Evolutionary conservation across 2,329 filamentous ascomycete species (phyloP), one percentile per base, ranked within the genome.

Genomic region (Fusarium kyushuense): DNA sequence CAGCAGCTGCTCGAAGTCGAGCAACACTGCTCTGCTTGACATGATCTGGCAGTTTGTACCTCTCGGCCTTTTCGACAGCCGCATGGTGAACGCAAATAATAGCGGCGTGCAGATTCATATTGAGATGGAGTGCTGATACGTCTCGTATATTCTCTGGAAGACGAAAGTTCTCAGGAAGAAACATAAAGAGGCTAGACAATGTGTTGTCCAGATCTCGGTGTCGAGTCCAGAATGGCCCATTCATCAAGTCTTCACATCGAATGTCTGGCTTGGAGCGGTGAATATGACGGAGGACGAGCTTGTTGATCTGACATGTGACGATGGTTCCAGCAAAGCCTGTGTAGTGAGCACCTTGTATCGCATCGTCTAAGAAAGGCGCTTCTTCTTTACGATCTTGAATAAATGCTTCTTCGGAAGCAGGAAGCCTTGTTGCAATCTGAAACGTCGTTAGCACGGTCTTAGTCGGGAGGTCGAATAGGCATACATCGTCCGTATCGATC

Each of bases 51-150:
- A 96, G 79, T 3, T 86, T 84, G 74, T 94, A 85, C 73, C 89
- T 90, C 56, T 94, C 90, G 1, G 91, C 91, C 75, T 92, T 94
- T 79, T 94, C 93, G 11, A 96, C 89, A 2, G 94, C 94, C 2
- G 93, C 92, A 77, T 96, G 93, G 74, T 97, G 94, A 7, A 97
- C 83, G 76, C 93, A 96, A 54, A 97, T 97, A 11, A 92, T 87
- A 2, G 92, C 91, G 1, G 94, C 93, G 74, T 97, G 94, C 4
- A 97, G 87, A 74, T 92, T 94, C 83, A 97, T 90, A 68, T 97
- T 97, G 51, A 90, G 84, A 75, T 97, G 94, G 1, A 97, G 86
- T 9, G 93, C 88, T 45, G 92, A 89, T 1, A 90, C 84, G 70
- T 97, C 87, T 38, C 85, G 83, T 52, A 92, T 80, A 14, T 90